Percentiles rank a stretch among this genome's conserved stretches.
Evolutionary conservation across 306 rosid genomes (phyloP).

Genomic region (Bauhinia variegata): DNA sequence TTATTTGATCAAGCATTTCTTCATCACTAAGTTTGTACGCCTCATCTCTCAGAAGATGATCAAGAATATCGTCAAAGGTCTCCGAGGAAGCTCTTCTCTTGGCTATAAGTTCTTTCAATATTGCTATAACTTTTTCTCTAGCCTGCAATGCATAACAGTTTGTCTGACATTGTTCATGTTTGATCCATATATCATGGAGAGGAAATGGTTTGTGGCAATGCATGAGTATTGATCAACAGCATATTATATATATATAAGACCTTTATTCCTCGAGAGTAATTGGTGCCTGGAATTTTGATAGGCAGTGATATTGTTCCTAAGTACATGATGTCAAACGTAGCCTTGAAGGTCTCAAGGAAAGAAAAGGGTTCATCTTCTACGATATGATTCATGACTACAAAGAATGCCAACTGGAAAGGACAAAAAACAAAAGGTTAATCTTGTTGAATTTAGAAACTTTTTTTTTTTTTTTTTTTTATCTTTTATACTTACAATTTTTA

Average conservation of each 20-base stretch:
- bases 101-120: constrained; percentile 48
- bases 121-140: constrained; percentile 53
- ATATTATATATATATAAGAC: no score
- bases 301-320: constrained; percentile 71
- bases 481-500: no score
- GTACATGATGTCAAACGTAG: constrained; percentile 57
- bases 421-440: no score
- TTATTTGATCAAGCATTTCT: constrained; percentile 66
- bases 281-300: constrained; percentile 73
- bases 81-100: constrained; percentile 58
- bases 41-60: constrained; percentile 45
- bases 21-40: constrained; percentile 63
- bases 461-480: no score
- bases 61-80: constrained; percentile 60
- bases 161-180: neutral
- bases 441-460: no score
- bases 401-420: constrained; percentile 75
- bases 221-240: neutral
- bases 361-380: constrained; percentile 55
- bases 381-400: constrained; percentile 56
- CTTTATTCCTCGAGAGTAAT: constrained; percentile 60
- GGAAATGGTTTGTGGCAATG: neutral
- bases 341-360: constrained; percentile 44
- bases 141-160: constrained; percentile 53
- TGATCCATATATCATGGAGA: neutral